These are phyloP conservation scores for Lipomyces japonicus DNA, from an alignment of 805 yeast genomes.

Conservation along the genomic window DNA sequence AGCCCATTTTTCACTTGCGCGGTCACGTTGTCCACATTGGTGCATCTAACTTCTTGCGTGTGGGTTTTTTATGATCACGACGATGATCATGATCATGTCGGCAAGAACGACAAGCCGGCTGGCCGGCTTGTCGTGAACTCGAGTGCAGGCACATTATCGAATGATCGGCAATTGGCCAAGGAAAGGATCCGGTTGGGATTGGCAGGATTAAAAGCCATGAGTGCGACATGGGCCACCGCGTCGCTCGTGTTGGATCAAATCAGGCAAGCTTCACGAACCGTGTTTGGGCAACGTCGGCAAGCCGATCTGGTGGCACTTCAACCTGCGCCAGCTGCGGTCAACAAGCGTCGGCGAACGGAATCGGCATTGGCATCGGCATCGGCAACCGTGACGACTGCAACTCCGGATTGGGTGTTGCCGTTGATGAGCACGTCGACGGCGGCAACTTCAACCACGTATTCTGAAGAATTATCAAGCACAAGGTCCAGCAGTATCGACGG, in stretches of 20 bases:
- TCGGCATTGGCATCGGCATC: background rate
- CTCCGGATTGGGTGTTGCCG: background rate
- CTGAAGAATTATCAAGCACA: background rate
- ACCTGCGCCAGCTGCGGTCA: background rate
- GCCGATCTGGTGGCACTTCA: background rate
- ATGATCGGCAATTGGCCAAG: constrained; percentile 2
- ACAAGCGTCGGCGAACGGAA: background rate
- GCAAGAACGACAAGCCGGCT: no score
- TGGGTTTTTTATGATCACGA: constrained; percentile 10
- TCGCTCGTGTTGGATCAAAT: constrained; percentile 2
- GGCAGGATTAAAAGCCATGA: constrained; percentile 8
- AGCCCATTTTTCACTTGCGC: constrained; percentile 21
- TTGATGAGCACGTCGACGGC: no score
- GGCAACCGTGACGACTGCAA: background rate
- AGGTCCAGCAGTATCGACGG: background rate
- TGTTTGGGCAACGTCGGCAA: constrained; percentile 8
- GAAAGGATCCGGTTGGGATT: constrained; percentile 12
- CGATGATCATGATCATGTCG: background rate
- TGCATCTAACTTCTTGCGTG: constrained; percentile 16
- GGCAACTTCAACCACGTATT: background rate
- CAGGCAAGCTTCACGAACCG: constrained; percentile 10
- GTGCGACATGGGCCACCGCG: constrained; percentile 18
- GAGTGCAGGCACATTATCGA: background rate
- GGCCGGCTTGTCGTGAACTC: background rate
- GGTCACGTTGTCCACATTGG: constrained; percentile 7